A percentile compares a stretch with the other conserved stretches of the same genome.
phyloP scores from a whole-genome alignment of 1,284 basidiomycete species.

The Phylloporus sp. region DNA sequence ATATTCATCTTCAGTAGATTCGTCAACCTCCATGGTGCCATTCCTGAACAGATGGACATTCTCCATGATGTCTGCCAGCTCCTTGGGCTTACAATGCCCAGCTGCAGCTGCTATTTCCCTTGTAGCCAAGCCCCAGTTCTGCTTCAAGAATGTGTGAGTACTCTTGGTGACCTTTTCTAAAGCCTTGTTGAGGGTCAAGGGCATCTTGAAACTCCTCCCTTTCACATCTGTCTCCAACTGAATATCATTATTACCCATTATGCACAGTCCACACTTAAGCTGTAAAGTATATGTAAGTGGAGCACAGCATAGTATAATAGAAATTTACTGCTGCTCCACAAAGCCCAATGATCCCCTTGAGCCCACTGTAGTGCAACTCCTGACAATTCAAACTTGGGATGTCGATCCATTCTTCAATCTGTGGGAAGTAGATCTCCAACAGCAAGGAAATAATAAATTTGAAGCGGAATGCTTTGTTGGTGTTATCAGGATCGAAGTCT shows the following conservation, averaged over 20 bases:
- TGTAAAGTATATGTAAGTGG: background rate
- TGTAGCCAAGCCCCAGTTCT: background rate
- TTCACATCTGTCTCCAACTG: no score
- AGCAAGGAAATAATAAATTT: no score
- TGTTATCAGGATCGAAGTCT: no score
- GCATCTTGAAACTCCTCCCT: no score
- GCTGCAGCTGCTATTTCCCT: background rate
- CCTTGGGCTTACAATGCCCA: background rate
- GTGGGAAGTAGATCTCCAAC: no score
- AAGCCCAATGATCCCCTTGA: background rate
- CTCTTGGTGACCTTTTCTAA: no score
- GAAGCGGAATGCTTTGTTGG: no score
- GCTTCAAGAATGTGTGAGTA: background rate
- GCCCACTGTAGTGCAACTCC: background rate
- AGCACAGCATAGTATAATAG: background rate
- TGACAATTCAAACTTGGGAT: background rate
- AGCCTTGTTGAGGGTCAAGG: no score
- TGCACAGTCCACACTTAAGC: background rate
- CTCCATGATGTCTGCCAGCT: background rate
- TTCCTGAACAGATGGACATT: background rate
- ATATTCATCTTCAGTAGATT: background rate
- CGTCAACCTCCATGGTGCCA: background rate
- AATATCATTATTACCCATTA: no score
- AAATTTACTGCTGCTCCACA: background rate
- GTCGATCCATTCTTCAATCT: background rate